These are phyloP conservation scores for Lentinula edodes DNA, from an alignment of 768 basidiomycete genomes.

Conservation along the genomic window DNA sequence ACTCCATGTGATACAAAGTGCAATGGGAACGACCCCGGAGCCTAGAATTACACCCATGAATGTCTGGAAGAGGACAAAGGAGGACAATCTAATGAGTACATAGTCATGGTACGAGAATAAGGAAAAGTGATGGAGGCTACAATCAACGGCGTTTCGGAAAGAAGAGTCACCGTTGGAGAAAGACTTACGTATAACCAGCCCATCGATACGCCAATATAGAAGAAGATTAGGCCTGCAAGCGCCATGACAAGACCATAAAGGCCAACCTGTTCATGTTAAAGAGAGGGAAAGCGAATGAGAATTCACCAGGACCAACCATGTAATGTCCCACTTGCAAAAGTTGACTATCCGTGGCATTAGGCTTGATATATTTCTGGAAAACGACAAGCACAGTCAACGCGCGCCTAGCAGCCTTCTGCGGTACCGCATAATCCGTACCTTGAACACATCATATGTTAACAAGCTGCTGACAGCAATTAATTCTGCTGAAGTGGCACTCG, in stretches of 20 bases:
- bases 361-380: constrained; percentile 70
- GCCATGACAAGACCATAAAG: constrained; percentile 76
- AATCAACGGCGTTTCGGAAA: not conserved
- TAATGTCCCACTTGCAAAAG: constrained; percentile 64
- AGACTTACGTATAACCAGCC: constrained; percentile 83
- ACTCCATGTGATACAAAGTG: constrained; percentile 78
- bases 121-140: not conserved
- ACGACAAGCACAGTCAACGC: not conserved
- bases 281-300: not conserved
- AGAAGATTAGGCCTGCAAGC: constrained; percentile 80
- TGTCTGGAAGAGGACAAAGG: constrained; percentile 40
- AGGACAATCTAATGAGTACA: not conserved
- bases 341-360: constrained; percentile 68
- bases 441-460: constrained; percentile 83
- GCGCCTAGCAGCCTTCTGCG: not conserved
- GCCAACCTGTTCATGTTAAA: constrained; percentile 39
- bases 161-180: not conserved
- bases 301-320: constrained; percentile 35
- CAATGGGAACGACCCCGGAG: constrained; percentile 82
- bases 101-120: not conserved
- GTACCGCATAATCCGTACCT: constrained; percentile 31
- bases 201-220: constrained; percentile 87
- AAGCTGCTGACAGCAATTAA: constrained; percentile 85
- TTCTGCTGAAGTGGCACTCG: constrained; percentile 82
- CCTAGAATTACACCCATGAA: constrained; percentile 89